Base-by-base conservation (phyloP, 2,329 filamentous ascomycete genomes). In the Sclerotinia nivalis region DNA sequence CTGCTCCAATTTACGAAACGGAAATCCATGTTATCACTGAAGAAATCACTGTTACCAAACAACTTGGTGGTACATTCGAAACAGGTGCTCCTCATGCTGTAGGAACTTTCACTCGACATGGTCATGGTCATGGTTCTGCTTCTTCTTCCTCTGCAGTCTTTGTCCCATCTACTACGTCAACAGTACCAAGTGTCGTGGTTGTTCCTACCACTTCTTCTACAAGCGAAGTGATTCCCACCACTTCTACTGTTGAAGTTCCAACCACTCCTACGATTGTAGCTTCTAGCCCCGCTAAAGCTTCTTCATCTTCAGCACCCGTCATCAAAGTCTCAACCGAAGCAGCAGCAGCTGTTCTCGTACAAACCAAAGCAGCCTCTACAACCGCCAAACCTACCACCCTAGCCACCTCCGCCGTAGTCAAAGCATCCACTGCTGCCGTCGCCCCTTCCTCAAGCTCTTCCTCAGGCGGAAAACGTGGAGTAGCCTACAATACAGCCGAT, bases 401-500 rank as follows among this genome's bases (percentile, higher is more conserved):
- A 49, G 50, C 55, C 13, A 64, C 69, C 25, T 60, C 49, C 1
- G 22, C 62, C 9, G 45, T 34, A 56, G 59, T 15, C 22, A 69
- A 68, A 59, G 40, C 68, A 15, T 66, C 65, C 10, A 25, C 68
- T 47, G 56, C 60, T 3, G 54, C 69, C 13, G 37, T 40, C n/a
- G 40, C 66, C 8, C 6, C 66, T 20, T 59, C 68, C 6, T 65
- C 70, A 2, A 43, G 68, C 10, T 52, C 69, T 49, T 47, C 69
- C 15, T 59, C 71, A 13, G 43, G 69, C 4, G 47, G 70, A 22
- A 75, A 91, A 87, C 88, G 89, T 78, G 90, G 90, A 80, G 80
- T 92, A 64, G 87, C 87, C 65, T 93, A 89, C 85, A 91, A 92
- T 80, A 81, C 87, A 45, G 83, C 83, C 69, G 75, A 74, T 40